These are phyloP conservation scores for Microdochium bolleyi DNA, from an alignment of 2,329 filamentous ascomycete species.

Conservation along the genomic window DNA sequence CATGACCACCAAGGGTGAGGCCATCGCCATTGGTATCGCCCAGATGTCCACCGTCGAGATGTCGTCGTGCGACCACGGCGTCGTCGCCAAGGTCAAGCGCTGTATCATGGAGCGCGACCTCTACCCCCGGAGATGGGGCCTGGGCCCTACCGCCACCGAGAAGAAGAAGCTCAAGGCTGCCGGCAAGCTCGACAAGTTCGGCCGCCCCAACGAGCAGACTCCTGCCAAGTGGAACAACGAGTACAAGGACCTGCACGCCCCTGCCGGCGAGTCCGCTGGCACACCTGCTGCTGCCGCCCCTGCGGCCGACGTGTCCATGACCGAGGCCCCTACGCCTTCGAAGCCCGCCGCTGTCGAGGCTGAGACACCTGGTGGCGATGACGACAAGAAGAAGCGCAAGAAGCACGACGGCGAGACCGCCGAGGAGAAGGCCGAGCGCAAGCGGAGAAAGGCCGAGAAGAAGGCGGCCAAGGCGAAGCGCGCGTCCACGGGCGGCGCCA, in stretches of 20 bases:
- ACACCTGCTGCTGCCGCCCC: constrained; percentile 25
- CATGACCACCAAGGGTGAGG: constrained; percentile 99
- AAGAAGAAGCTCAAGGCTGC: constrained; percentile 99
- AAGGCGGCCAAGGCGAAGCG: constrained; percentile 51
- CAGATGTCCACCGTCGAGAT: constrained; percentile 98
- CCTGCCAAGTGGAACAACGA: constrained; percentile 86
- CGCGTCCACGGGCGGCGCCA: constrained; percentile 36
- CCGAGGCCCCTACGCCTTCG: constrained; percentile 31
- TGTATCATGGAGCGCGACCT: constrained; percentile 99
- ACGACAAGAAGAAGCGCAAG: constrained; percentile 72
- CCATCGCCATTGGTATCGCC: constrained; percentile 90
- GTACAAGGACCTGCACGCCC: constrained; percentile 82
- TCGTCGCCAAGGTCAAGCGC: constrained; percentile 97
- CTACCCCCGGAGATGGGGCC: constrained; percentile 93
- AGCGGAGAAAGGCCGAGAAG: constrained; percentile 53
- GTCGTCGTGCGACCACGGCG: constrained; percentile 92
- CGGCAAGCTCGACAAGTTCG: constrained; percentile 97
- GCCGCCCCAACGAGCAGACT: constrained; percentile 84
- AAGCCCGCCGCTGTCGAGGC: constrained; percentile 25
- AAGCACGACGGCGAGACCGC: constrained; percentile 71
- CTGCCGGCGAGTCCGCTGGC: constrained; percentile 33
- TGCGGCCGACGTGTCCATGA: constrained; percentile 33
- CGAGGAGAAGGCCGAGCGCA: constrained; percentile 57
- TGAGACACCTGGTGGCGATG: constrained; percentile 36
- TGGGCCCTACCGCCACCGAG: constrained; percentile 85